Conservation (phyloP, 768 basidiomycete genomes). For the Tulasnella sp. region DNA sequence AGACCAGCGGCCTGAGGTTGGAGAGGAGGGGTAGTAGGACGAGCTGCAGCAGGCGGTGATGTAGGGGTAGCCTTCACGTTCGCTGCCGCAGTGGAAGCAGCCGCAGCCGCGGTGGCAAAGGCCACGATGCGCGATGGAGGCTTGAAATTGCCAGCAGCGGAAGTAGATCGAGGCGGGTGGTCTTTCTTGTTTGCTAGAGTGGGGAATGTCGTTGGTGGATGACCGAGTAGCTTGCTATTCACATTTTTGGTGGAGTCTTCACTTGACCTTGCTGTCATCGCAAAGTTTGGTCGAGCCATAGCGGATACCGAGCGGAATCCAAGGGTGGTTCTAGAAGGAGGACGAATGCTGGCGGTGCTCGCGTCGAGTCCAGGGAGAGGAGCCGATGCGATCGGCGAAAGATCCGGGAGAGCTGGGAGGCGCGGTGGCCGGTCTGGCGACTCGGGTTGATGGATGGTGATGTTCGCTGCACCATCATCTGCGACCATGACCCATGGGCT, state of each 20-base stretch:
- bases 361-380: background rate
- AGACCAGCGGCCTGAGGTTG: background rate
- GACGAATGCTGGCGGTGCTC: background rate
- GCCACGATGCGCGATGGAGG: background rate
- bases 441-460: conserved; percentile 4
- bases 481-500: conserved; percentile 25
- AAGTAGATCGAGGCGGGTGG: background rate
- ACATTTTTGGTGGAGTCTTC: background rate
- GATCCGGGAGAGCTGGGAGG: background rate
- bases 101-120: background rate
- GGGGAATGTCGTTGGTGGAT: conserved; percentile 10
- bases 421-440: conserved; percentile 16
- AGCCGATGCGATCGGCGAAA: conserved; percentile 5
- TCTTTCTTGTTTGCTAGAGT: background rate
- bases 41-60: background rate
- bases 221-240: background rate
- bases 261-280: background rate
- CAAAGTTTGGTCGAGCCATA: background rate
- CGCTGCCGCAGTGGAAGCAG: background rate
- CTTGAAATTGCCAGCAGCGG: background rate
- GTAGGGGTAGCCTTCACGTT: background rate
- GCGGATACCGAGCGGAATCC: conserved; percentile 2
- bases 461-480: conserved; percentile 18
- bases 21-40: conserved; percentile 19
- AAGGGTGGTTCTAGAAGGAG: background rate